These are phyloP conservation scores for Nevesoporus exiguus DNA, from an alignment of 768 basidiomycete species.

Conservation along the genomic window DNA sequence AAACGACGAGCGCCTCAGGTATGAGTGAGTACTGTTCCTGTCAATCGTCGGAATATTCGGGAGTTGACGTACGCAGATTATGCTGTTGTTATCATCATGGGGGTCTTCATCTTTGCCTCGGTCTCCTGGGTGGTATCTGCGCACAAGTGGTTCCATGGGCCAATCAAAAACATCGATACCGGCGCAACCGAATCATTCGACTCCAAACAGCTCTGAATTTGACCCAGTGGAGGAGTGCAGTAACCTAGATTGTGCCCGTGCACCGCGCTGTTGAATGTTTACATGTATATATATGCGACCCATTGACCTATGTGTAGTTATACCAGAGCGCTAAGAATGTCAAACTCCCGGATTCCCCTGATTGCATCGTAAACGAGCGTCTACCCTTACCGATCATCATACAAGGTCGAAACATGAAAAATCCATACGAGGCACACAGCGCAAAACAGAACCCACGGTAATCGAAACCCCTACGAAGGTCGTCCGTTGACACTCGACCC, in stretches of 20 bases:
- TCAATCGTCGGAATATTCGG: background rate
- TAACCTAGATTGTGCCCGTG: background rate
- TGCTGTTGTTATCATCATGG: slow-evolving; percentile 60
- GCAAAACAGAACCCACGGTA: background rate
- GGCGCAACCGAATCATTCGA: background rate
- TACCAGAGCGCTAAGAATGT: background rate
- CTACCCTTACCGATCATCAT: background rate
- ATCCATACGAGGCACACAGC: background rate
- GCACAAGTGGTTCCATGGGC: slow-evolving; percentile 68
- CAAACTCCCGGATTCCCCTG: background rate
- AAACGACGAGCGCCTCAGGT: slow-evolving; percentile 36
- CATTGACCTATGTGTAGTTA: background rate
- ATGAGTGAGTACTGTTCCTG: slow-evolving; percentile 52
- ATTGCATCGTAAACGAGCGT: background rate
- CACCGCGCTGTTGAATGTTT: background rate
- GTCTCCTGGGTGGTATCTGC: slow-evolving; percentile 66
- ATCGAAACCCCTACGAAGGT: slow-evolving; percentile 12
- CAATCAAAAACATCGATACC: slow-evolving; percentile 48
- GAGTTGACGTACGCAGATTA: slow-evolving; percentile 46
- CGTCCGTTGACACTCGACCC: slow-evolving; percentile 25
- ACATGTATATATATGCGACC: background rate
- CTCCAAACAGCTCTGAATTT: slow-evolving; percentile 11
- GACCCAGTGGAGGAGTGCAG: background rate
- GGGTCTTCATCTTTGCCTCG: slow-evolving; percentile 62
- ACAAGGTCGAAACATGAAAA: slow-evolving; percentile 1